Conservation (phyloP, 2,329 filamentous ascomycete species). For the Colletotrichum paranaense region DNA sequence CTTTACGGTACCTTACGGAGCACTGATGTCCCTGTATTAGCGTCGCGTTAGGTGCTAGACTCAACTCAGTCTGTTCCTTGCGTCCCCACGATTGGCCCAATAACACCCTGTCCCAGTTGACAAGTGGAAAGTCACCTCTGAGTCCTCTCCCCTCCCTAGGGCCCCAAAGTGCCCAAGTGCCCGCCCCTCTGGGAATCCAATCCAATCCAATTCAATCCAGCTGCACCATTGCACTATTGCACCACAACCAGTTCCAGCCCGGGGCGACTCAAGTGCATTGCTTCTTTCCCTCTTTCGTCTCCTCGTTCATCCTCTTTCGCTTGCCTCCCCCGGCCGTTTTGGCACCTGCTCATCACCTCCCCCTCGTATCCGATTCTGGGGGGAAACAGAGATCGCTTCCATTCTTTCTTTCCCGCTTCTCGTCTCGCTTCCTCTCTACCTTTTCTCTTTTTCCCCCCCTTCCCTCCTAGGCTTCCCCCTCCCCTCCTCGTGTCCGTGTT, state of each 20-base stretch:
- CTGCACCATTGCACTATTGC: neutral
- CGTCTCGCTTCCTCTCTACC: constrained; percentile 23
- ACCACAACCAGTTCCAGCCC: neutral
- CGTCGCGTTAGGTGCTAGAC: constrained; percentile 17
- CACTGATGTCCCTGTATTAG: constrained; percentile 6
- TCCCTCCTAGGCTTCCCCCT: neutral
- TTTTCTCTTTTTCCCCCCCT: neutral
- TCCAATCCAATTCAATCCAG: neutral
- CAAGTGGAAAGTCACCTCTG: neutral
- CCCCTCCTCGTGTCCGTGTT: constrained; percentile 7
- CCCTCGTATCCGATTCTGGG: constrained; percentile 35
- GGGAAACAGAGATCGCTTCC: constrained; percentile 31
- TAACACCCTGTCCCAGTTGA: constrained; percentile 7
- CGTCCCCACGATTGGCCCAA: constrained; percentile 27
- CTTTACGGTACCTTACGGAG: neutral
- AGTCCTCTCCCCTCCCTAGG: neutral
- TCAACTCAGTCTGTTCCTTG: constrained; percentile 22
- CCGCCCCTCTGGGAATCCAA: neutral
- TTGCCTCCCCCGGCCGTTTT: neutral
- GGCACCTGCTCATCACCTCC: constrained; percentile 11
- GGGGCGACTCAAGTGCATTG: constrained; percentile 7
- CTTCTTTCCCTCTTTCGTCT: constrained; percentile 17
- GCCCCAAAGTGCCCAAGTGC: too few species aligned
- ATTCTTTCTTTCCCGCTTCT: constrained; percentile 14
- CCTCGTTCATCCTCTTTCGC: constrained; percentile 11